Evolutionary conservation across 768 basidiomycete species (phyloP).

Genomic region (Xerocomellus amylosporus): DNA sequence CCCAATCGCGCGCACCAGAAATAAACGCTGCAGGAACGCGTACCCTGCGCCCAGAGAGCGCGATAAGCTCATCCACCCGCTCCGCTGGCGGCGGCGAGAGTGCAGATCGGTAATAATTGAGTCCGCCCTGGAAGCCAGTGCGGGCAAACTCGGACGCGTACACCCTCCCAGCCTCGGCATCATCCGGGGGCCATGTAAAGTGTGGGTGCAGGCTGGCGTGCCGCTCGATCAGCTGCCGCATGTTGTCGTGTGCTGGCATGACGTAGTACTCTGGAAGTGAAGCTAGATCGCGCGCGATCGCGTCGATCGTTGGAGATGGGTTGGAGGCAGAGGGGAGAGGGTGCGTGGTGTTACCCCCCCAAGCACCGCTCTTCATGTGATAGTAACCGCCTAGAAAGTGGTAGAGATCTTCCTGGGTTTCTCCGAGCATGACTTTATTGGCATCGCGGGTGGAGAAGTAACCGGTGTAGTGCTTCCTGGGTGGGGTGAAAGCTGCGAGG

Average conservation of each 20-base stretch:
- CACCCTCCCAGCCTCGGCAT: constrained; percentile 39
- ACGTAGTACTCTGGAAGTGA: constrained; percentile 58
- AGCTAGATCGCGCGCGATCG: constrained; percentile 35
- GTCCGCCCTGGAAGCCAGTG: constrained; percentile 63
- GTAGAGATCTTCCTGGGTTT: constrained; percentile 16
- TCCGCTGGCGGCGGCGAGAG: constrained; percentile 30
- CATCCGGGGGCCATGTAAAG: constrained; percentile 47
- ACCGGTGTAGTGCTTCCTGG: constrained; percentile 55
- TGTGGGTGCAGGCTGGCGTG: constrained; percentile 30
- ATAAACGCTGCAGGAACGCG: constrained; percentile 57
- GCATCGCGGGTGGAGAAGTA: constrained; percentile 50
- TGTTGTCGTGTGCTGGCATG: constrained; percentile 52
- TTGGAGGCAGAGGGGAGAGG: constrained; percentile 35
- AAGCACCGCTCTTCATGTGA: constrained; percentile 59
- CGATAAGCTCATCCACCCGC: constrained; percentile 39
- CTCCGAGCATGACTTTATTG: constrained; percentile 41
- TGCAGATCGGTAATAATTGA: constrained; percentile 52
- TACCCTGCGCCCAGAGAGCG: constrained; percentile 46
- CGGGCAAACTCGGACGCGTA: constrained; percentile 48
- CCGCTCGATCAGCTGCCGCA: constrained; percentile 46
- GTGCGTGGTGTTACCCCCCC: constrained; percentile 41
- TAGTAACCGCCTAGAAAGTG: constrained; percentile 27
- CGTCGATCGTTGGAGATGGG: constrained; percentile 19
- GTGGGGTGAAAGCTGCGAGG: constrained; percentile 44
- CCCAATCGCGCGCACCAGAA: constrained; percentile 58